Base-by-base conservation (phyloP, 257 asterid genomes). In the Solanum pimpinellifolium region DNA sequence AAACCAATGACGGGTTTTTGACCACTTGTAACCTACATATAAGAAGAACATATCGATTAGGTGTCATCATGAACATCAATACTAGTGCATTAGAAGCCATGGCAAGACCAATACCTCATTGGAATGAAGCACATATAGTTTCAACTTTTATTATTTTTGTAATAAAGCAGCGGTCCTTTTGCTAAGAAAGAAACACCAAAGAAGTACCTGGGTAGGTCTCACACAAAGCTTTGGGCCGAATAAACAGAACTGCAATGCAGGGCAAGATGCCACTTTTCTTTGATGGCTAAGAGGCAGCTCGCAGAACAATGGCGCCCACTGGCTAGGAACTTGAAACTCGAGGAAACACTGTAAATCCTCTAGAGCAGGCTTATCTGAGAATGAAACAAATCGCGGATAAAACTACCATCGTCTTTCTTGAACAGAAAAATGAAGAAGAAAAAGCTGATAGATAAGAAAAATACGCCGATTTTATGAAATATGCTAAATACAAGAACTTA, bases 281-380 rank as follows among this genome's bases (percentile, higher is more conserved):
- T 95, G 99, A 91, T 96, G 99, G 87, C 98, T 86, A 81, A 97
- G 95, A 83, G 99, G 98, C 90, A 96, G 91, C 91, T 97, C 99
- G 80, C 98, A 93, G 87, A 96, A 96, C 91, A 95, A 91, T 70
- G 98, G 99, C 49, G 99, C 96, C 99, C 99, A 97, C 89, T 96
- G 99, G 42, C 92, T 88, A 11, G 98, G 99, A 90, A 97, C 99
- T 94, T 97, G 99, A 91, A 97, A 97, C 93, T 97, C 99, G 86
- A 97, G 90, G 85, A 97, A 97, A 83, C 92, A 94, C 77, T 93
- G 98, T 89, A 97, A 91, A 91, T 97, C 99, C 90, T 96, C 99
- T 86, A 94, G 88, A 72, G 93, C 89, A 39, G 99, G 99, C 86
- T 97, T 97, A 89, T 97, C 99, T 97, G 92, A 84, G 83, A 35